Evolutionary conservation across 2,329 filamentous ascomycete species (phyloP).

Genomic region (Setomelanomma holmii): DNA sequence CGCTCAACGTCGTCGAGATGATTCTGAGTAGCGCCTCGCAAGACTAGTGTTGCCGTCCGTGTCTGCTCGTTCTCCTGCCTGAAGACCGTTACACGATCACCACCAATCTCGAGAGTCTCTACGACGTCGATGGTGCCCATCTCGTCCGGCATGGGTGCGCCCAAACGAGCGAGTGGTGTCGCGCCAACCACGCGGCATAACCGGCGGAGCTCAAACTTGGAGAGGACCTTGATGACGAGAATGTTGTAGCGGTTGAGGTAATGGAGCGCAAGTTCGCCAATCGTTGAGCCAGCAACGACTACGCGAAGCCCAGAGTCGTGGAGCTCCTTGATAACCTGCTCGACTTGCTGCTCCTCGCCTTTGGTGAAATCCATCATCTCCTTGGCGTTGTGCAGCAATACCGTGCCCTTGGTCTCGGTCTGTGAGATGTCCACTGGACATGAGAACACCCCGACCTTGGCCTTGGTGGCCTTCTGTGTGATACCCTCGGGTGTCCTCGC

Average conservation of each 20-base stretch:
- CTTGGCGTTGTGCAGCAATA: constrained; percentile 94
- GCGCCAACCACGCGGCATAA: constrained; percentile 96
- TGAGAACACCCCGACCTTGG: constrained; percentile 96
- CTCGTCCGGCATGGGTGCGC: constrained; percentile 99
- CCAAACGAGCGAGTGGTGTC: constrained; percentile 92
- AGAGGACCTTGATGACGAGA: constrained; percentile 93
- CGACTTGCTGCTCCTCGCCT: constrained; percentile 92
- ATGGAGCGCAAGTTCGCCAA: constrained; percentile 94
- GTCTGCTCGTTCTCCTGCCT: constrained; percentile 93
- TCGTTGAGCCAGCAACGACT: constrained; percentile 88
- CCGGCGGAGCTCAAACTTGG: constrained; percentile 95
- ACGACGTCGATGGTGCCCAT: constrained; percentile 95
- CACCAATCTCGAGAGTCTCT: constrained; percentile 96
- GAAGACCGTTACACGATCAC: constrained; percentile 98
- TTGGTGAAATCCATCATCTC: constrained; percentile 99
- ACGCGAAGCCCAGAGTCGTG: constrained; percentile 93
- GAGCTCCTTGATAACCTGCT: constrained; percentile 91
- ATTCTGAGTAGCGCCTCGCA: constrained; percentile 96
- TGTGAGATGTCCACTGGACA: constrained; percentile 95
- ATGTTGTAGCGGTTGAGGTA: constrained; percentile 98
- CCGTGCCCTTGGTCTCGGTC: constrained; percentile 98
- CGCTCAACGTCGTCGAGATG: constrained; percentile 97
- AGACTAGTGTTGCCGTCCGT: constrained; percentile 89
- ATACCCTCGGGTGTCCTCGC: constrained; percentile 88
- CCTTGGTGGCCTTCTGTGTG: constrained; percentile 88